Evolutionary conservation across 2,329 filamentous ascomycete genomes (phyloP), one percentile per base, ranked within the genome.

Genomic region (Sclerotinia spermophila): DNA sequence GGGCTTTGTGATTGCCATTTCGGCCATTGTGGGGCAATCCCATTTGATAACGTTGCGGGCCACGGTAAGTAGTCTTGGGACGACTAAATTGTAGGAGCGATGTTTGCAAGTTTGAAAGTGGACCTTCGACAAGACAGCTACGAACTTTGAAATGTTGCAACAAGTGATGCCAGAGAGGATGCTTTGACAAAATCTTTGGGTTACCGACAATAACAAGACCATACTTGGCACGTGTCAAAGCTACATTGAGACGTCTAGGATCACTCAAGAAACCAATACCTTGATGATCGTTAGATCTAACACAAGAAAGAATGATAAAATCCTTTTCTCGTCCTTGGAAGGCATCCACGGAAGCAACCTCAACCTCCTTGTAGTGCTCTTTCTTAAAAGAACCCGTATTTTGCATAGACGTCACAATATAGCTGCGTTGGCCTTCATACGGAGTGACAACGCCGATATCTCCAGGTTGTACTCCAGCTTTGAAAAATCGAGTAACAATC

Each of bases 291-390:
- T 99, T 99, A 79, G 95, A 98, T 79, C 96, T 93, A 66, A 99
- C 96, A 79, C 96, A 99, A 73, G 96, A 98, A 44, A 99, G 85
- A 53, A 99, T 94, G 78, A 99, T 99, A 78, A 97, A 99, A 79
- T 99, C 96, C 83, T 99, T 99, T 83, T 99, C 96, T 84, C 96
- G 92, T 67, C 96, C 96, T 80, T 99, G 96, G 86, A 99, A 99
- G 30, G 96, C 96, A 84, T 99, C 96, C 51, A 99, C 96, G 0
- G 95, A 98, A 6, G 96, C 96, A 55, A 99, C 96, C 81, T 99
- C 96, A 35, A 99, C 95, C 79, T 98, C 95, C 83, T 98, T 98
- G 85, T 99, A 99, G 77, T 91, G 89, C 80, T 99, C 96, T 83
- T 99, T 99, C 84, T 97, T 97, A 85, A 96, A 97, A 0, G 93